These are phyloP conservation scores for Daldinia grandis DNA, from an alignment of 495 filamentous ascomycete genomes.

Conservation along the genomic window DNA sequence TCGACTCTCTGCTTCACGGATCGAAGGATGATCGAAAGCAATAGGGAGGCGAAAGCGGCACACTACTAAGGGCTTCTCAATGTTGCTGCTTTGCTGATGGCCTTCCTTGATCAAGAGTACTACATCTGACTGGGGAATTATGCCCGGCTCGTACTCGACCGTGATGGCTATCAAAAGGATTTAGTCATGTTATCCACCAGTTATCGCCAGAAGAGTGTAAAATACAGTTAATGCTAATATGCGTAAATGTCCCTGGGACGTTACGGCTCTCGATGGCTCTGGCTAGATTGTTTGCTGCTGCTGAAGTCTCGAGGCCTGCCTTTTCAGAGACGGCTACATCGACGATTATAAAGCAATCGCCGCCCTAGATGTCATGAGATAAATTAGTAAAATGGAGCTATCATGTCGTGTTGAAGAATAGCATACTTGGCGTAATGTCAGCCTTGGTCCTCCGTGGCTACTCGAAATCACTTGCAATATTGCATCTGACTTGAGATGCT, in stretches of 20 bases:
- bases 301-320: constrained; percentile 29
- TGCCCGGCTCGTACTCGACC: constrained; percentile 28
- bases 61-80: constrained; percentile 12
- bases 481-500: constrained; percentile 16
- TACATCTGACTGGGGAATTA: constrained; percentile 13
- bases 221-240: constrained; percentile 29
- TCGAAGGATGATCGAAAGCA: constrained; percentile 59
- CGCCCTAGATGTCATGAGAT: constrained; percentile 2
- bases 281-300: constrained; percentile 20
- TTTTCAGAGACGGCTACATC: constrained; percentile 16
- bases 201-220: background rate
- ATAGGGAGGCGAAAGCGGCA: constrained; percentile 61
- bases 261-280: constrained; percentile 15
- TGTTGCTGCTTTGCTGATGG: constrained; percentile 7
- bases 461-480: constrained; percentile 13
- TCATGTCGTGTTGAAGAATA: background rate
- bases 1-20: constrained; percentile 58
- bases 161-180: constrained; percentile 13
- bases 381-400: background rate
- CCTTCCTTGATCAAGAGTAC: constrained; percentile 11
- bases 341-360: constrained; percentile 29
- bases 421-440: constrained; percentile 30
- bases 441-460: background rate
- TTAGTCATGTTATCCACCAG: background rate
- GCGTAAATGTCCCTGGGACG: constrained; percentile 13